Base-by-base conservation (phyloP, 331 rosid genomes). In the Rhamnella rubrinervis region DNA sequence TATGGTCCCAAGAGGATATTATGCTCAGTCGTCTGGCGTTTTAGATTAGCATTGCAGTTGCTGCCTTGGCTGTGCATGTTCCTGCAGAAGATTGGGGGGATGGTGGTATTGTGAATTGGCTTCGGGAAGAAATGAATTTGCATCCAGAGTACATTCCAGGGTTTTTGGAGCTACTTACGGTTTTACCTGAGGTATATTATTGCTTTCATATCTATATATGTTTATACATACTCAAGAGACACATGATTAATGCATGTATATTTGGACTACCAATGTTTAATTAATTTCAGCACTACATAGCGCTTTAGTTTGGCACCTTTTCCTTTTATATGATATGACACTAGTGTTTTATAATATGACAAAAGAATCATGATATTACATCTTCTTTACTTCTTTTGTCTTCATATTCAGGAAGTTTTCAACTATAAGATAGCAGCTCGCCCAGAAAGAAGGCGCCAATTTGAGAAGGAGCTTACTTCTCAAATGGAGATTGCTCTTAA, bases 11-110 rank as follows among this genome's bases (percentile, higher is more conserved):
- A 57, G 71, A 69, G 61, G 49, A 65, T 66, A 63, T 69, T 68
- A 71, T 74, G 75, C 71, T 79, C 76, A 78, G 73, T 79, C 66
- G 52, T 73, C 68, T 61, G 79, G 66, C 67, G 72, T 21, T 78
- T 72, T 85, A 95, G 99, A 91, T 95, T 79, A 95, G 99, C 90
- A 91, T 95, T 82, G 99, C 97, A 11, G 97, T 95, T 68, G 99
- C 97, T 85, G 99, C 99, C 39, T 80, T 95, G 91, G 97, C 99
- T 68, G 97, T 95, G 71, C 96, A 95, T 59, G 99, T 95, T 84
- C 89, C 96, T 63, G 90, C 99, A 8, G 92, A 86, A 78, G 99
- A 91, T 70, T 95, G 99, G 99, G 97, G 99, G 53, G 97, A 87
- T 80, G 96, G 96, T 81, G 99, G 99, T 75, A 91, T 95, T 71